Evolutionary conservation across 2,329 filamentous ascomycete genomes (phyloP).

Genomic region (Coniosporium tulheliwenetii): DNA sequence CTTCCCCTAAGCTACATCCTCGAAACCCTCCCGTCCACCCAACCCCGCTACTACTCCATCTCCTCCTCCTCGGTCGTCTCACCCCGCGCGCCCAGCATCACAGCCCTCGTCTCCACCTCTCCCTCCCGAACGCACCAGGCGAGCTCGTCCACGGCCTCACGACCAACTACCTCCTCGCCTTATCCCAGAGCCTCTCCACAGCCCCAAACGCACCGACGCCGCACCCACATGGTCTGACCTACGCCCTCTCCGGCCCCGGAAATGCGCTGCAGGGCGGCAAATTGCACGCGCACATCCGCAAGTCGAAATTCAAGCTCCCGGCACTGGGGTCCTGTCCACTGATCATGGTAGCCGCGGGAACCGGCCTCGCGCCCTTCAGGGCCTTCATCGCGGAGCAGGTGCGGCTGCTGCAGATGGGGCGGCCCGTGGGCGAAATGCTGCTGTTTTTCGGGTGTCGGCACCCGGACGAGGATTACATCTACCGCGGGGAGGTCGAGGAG

Average conservation of each 20-base stretch:
- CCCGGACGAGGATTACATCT: slow-evolving; percentile 78
- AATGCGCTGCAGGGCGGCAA: slow-evolving; percentile 9
- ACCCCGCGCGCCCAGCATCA: slow-evolving; percentile 19
- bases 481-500: slow-evolving; percentile 49
- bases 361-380: slow-evolving; percentile 91
- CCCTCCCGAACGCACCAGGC: slow-evolving; percentile 8
- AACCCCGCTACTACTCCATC: slow-evolving; percentile 18
- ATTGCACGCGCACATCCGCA: slow-evolving; percentile 24
- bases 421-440: slow-evolving; percentile 71
- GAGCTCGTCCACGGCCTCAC: slow-evolving; percentile 18
- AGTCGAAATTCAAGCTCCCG: slow-evolving; percentile 31
- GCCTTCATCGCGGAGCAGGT: slow-evolving; percentile 90
- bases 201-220: background rate
- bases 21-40: slow-evolving; percentile 12
- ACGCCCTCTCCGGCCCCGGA: slow-evolving; percentile 6
- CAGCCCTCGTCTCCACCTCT: slow-evolving; percentile 21
- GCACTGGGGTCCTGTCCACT: slow-evolving; percentile 55
- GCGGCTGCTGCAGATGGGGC: slow-evolving; percentile 62
- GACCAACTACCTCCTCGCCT: slow-evolving; percentile 22
- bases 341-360: slow-evolving; percentile 92
- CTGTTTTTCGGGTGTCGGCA: slow-evolving; percentile 95
- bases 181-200: slow-evolving; percentile 6
- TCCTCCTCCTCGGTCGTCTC: slow-evolving; percentile 22
- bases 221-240: slow-evolving; percentile 2
- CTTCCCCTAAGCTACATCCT: slow-evolving; percentile 14